Conservation (phyloP, 257 asterid genomes). For the Nicotiana noctiflora region DNA sequence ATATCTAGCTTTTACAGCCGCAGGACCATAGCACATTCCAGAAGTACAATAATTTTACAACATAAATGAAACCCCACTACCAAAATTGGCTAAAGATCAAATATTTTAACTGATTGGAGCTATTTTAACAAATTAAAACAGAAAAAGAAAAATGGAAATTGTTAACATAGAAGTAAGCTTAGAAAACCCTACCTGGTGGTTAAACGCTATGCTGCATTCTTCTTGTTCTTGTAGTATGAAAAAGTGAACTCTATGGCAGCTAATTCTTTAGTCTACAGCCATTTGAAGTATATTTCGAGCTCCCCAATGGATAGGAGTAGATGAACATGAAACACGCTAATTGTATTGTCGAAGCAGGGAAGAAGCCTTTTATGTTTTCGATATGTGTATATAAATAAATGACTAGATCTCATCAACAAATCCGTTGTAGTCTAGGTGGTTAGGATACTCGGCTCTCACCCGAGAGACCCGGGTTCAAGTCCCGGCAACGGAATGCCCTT, state of each 20-base stretch:
- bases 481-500: slow-evolving; percentile 78
- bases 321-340: neutral
- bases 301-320: slow-evolving; percentile 1
- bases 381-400: too few relatives aligned
- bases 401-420: too few relatives aligned
- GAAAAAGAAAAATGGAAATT: neutral
- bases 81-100: neutral
- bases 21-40: neutral
- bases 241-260: neutral
- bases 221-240: neutral
- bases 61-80: neutral
- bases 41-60: neutral
- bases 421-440: slow-evolving; percentile 74
- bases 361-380: neutral
- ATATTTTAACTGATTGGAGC: neutral
- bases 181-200: neutral
- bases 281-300: neutral
- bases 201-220: neutral
- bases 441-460: slow-evolving; percentile 99
- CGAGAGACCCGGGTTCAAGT: slow-evolving; percentile 93
- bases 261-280: neutral
- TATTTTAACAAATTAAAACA: neutral
- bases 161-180: neutral
- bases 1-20: neutral
- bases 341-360: neutral